Evolutionary conservation across 2,329 filamentous ascomycete species (phyloP).

Genomic region (Aspergillus quadrilineatus): DNA sequence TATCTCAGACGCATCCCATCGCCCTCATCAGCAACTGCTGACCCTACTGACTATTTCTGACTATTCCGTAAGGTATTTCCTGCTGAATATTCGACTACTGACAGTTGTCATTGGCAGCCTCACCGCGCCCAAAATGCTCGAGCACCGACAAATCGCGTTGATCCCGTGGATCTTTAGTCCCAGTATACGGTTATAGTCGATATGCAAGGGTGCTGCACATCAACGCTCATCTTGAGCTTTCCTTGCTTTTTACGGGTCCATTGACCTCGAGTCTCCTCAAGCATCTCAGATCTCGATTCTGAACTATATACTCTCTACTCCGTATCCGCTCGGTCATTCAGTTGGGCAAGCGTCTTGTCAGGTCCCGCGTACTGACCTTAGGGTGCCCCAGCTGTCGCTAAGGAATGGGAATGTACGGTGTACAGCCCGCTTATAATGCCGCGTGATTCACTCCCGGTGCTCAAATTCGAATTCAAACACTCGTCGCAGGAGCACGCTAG

Average conservation of each 20-base stretch:
- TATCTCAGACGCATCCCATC: too few species aligned
- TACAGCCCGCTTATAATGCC: not conserved
- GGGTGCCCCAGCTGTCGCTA: not conserved
- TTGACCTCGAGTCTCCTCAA: not conserved
- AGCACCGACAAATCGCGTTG: slow-evolving; percentile 18
- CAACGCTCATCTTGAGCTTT: slow-evolving; percentile 5
- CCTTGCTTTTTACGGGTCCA: not conserved
- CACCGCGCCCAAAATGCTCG: slow-evolving; percentile 23
- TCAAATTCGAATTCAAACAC: slow-evolving; percentile 16
- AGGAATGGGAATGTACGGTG: not conserved
- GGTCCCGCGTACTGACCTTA: not conserved
- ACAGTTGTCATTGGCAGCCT: slow-evolving; percentile 20
- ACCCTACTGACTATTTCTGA: too few species aligned
- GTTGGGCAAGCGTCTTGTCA: not conserved
- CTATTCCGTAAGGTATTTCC: not conserved
- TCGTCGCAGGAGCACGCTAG: slow-evolving; percentile 22
- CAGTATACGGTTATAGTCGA: not conserved
- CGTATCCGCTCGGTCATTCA: not conserved
- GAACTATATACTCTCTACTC: not conserved
- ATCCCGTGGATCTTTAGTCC: slow-evolving; percentile 10
- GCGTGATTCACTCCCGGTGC: not conserved
- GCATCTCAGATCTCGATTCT: not conserved
- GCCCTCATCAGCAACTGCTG: too few species aligned
- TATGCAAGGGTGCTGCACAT: not conserved
- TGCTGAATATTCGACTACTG: not conserved